Evolutionary conservation across 73 alveolate species (phyloP).

Genomic region (Uronychia setigera): DNA sequence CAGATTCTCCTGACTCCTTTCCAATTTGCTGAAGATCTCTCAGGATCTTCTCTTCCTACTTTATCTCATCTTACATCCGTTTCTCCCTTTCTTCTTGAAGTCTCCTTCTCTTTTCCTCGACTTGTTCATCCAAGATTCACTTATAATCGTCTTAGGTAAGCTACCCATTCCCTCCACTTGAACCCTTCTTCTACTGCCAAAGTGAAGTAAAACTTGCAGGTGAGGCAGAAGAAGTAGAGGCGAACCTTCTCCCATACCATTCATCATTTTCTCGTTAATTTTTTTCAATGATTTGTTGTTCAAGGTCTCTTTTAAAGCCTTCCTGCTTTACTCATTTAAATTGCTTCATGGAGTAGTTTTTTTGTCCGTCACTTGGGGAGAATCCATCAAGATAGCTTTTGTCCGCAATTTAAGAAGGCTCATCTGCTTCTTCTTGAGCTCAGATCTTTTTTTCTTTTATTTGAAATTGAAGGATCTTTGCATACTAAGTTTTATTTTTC

Average conservation of each 20-base stretch:
- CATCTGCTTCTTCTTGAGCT: background rate
- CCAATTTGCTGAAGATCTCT: background rate
- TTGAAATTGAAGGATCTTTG: background rate
- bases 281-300: background rate
- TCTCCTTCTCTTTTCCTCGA: background rate
- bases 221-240: too few relatives aligned
- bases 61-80: background rate
- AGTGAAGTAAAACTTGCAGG: background rate
- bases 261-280: background rate
- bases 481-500: background rate
- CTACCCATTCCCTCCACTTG: background rate
- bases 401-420: too few relatives aligned
- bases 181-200: background rate
- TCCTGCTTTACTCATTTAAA: background rate
- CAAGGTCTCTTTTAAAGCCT: background rate
- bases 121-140: background rate
- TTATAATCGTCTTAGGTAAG: too few relatives aligned
- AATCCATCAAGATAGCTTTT: too few relatives aligned
- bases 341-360: background rate
- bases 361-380: background rate
- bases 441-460: background rate
- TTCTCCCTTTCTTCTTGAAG: background rate
- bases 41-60: background rate
- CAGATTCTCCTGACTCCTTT: background rate
- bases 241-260: background rate